Base-by-base conservation (phyloP, 352 stramenopile species). In the Globisporangium carolinianum region DNA sequence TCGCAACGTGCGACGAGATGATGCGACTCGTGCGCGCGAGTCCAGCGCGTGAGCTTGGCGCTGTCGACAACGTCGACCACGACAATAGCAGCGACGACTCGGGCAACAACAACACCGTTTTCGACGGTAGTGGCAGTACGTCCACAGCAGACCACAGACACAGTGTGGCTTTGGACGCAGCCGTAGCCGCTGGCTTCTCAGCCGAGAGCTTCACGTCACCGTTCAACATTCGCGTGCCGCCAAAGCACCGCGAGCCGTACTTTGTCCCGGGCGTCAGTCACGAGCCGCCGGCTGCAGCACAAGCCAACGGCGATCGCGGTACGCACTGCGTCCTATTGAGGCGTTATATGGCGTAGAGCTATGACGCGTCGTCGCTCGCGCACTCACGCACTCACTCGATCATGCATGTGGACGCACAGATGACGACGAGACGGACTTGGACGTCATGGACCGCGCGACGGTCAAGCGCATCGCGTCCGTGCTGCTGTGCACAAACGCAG, bases 381-480 rank as follows among this genome's bases (percentile, higher is more conserved):
- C 2, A 52, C 18, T 37, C 17, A 32, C 11, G 9, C 46, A 17
- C n/a, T 64, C 24, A 14, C 38, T 35, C 36, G 15, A 39, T 8
- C 57, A 4, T 38, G 17, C 14, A 9, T 4, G 47, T 42, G 38
- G 36, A 32, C 24, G 24, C 24, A 32, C 45, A 89, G 76, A 88
- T 8, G n/a, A 45, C 8, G 74, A 87, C 32, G 80, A 87, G 36
- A 59, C 68, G 3, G 68, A 86, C 49, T 79, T 83, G 50, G 78
- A 86, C 32, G 77, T 91, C 17, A 91, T 94, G 83, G 81, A 91
- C 55, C 79, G 81, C 17, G 73, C 65, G 9, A 91, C 79, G 12
- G 76, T 90, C 10, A 94, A 94, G 59, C 79, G 83, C 17, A 78
- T 94, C 51, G 86, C 83, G 37, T 87, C 78, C 0, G 76, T 90